Conservation (phyloP, 2,329 filamentous ascomycete species). For the Alternaria sp. region DNA sequence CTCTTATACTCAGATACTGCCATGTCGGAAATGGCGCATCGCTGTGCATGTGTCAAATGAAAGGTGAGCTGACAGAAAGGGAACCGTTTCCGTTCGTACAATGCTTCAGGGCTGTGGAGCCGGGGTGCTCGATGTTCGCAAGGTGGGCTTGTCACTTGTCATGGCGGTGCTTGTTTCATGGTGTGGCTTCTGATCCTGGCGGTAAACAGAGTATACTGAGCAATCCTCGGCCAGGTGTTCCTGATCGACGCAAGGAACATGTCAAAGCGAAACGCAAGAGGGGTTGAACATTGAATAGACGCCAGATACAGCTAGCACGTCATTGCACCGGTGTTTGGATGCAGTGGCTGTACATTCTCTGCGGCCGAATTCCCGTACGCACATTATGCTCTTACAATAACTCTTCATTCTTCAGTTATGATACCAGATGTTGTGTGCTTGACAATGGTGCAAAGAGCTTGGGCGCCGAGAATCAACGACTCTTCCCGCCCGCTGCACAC, state of each 20-base stretch:
- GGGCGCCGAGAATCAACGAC: neutral
- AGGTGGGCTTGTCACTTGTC: constrained; percentile 3
- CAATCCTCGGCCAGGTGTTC: constrained; percentile 8
- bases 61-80: constrained; percentile 9
- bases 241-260: constrained; percentile 29
- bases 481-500: neutral
- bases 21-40: constrained; percentile 8
- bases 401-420: neutral
- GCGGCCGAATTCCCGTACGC: neutral
- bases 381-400: neutral
- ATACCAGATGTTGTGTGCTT: neutral
- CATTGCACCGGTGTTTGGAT: neutral
- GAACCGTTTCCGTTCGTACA: constrained; percentile 12
- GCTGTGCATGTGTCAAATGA: constrained; percentile 13
- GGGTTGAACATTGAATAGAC: neutral
- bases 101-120: constrained; percentile 19
- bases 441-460: neutral
- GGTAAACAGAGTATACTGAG: constrained; percentile 3
- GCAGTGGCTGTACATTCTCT: neutral
- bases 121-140: constrained; percentile 3
- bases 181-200: constrained; percentile 4
- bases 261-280: constrained; percentile 20
- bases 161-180: constrained; percentile 18
- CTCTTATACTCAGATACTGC: constrained; percentile 21
- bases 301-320: neutral